Conservation (phyloP, 2,329 filamentous ascomycete genomes). For the Ophiocordyceps polyrhachis-furcata region DNA sequence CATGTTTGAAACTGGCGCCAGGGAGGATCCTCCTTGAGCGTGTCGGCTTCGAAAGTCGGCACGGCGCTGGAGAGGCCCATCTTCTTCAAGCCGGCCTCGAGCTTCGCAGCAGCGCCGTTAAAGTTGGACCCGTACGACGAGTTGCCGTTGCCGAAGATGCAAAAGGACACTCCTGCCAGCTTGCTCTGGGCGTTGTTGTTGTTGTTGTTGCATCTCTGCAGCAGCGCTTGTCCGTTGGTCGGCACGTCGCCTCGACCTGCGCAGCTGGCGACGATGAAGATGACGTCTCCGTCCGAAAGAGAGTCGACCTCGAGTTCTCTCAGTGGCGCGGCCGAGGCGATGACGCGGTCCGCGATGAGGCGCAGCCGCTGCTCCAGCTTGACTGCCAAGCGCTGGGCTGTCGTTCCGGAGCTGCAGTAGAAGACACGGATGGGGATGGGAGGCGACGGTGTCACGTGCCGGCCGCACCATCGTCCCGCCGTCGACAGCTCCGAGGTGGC, state of each 20-base stretch:
- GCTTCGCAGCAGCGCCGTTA: conserved; percentile 1
- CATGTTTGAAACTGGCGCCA: conserved; percentile 1
- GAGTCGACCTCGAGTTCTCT: background rate
- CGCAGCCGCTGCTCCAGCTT: conserved; percentile 1
- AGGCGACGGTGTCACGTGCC: background rate
- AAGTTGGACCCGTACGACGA: conserved; percentile 1
- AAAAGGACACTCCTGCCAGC: background rate
- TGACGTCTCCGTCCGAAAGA: background rate
- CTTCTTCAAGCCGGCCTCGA: background rate
- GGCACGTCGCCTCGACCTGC: conserved; percentile 1
- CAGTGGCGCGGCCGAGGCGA: background rate
- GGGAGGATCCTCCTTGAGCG: conserved; percentile 1
- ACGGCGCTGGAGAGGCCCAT: background rate
- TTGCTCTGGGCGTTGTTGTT: background rate
- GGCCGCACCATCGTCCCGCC: background rate
- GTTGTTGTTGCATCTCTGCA: conserved; percentile 1
- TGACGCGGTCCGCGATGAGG: background rate
- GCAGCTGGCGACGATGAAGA: conserved; percentile 1
- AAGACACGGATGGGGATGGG: conserved; percentile 1
- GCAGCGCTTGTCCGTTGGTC: background rate
- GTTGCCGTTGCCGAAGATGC: conserved; percentile 2
- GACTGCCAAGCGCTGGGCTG: conserved; percentile 1
- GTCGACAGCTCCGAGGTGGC: background rate
- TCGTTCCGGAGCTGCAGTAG: conserved; percentile 1
- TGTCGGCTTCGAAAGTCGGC: conserved; percentile 1